Base-by-base conservation (phyloP, 2,329 filamentous ascomycete species). In the Verticillium klebahnii region DNA sequence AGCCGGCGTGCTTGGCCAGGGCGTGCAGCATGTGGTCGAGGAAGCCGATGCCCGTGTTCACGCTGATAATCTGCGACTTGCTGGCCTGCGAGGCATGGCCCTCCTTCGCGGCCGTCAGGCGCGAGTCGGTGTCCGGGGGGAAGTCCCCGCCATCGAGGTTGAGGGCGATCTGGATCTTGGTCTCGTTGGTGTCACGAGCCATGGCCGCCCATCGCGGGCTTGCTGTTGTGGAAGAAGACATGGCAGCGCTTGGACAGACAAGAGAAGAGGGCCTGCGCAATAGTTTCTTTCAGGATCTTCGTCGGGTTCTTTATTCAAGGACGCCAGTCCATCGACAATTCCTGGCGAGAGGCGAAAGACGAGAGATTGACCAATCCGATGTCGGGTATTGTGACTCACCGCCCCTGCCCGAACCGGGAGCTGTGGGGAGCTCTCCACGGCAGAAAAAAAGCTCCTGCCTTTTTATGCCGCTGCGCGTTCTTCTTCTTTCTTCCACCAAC, bases 1-100 rank as follows among this genome's bases (percentile, higher is more conserved):
- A 98, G 65, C 95, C 94, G 6, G 91, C 88, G 78, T 99, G 95
- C 79, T 99, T 98, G 58, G 95, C 91, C 61, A 98, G 84, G 6
- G 95, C 95, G 77, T 99, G 95, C 58, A 98, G 85, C 94, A 99
- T 98, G 82, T 99, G 95, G 80, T 99, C 95, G 61, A 99, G 83
- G 78, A 99, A 99, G 63, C 95, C 95, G 75, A 99, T 96, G 67
- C 95, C 95, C 0, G 94, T 97, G 82, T 92, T 89, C 67, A 98
- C 84, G 72, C 87, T 87, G 73, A 98, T 97, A 64, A 87, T 88
- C 77, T 98, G 95, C 52, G 89, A 91, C 68, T 89, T 88, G 68
- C 91, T 94, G 66, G 87, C 82, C 77, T 99, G 94, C 1, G 89
- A 89, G 34, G 95, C 94, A 74, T 99, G 95, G 61, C 82, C 82